These are phyloP conservation scores for Saturnispora zaruensis DNA, from an alignment of 805 yeast species.

Conservation along the genomic window DNA sequence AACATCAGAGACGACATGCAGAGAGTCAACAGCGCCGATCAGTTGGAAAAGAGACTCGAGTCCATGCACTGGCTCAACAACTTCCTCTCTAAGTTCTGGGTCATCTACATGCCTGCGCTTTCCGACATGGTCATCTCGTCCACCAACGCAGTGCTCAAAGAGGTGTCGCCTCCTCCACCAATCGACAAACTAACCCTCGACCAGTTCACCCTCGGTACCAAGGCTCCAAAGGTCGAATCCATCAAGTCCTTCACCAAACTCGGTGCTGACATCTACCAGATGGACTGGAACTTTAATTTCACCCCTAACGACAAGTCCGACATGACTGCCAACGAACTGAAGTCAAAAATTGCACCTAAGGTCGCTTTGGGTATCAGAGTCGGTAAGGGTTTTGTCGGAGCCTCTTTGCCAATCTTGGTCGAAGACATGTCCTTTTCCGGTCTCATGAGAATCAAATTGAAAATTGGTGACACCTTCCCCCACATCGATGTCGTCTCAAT, in stretches of 20 bases:
- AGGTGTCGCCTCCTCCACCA: slow-evolving; percentile 75
- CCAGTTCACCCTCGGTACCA: slow-evolving; percentile 72
- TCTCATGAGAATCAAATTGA: slow-evolving; percentile 53
- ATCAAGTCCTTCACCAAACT: slow-evolving; percentile 65
- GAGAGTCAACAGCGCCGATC: slow-evolving; percentile 54
- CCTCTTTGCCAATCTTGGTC: slow-evolving; percentile 66
- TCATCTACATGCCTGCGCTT: slow-evolving; percentile 78
- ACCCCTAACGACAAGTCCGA: slow-evolving; percentile 77
- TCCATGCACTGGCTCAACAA: slow-evolving; percentile 78
- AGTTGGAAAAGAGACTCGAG: slow-evolving; percentile 55
- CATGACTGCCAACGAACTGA: slow-evolving; percentile 70
- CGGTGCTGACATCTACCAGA: slow-evolving; percentile 60
- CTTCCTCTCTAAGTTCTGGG: slow-evolving; percentile 76
- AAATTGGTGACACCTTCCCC: slow-evolving; percentile 61
- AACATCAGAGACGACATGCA: slow-evolving; percentile 69
- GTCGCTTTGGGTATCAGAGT: slow-evolving; percentile 73
- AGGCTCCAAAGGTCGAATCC: slow-evolving; percentile 67
- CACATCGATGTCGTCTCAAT: slow-evolving; percentile 65
- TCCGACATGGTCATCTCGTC: slow-evolving; percentile 64
- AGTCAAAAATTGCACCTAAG: slow-evolving; percentile 66
- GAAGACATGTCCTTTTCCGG: slow-evolving; percentile 77
- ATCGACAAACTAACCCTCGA: slow-evolving; percentile 66
- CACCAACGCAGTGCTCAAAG: slow-evolving; percentile 61
- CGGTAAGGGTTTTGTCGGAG: slow-evolving; percentile 74
- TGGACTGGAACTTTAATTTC: slow-evolving; percentile 79